Base-by-base conservation (phyloP, 345 rosid species). In the Gossypium sturtianum region DNA sequence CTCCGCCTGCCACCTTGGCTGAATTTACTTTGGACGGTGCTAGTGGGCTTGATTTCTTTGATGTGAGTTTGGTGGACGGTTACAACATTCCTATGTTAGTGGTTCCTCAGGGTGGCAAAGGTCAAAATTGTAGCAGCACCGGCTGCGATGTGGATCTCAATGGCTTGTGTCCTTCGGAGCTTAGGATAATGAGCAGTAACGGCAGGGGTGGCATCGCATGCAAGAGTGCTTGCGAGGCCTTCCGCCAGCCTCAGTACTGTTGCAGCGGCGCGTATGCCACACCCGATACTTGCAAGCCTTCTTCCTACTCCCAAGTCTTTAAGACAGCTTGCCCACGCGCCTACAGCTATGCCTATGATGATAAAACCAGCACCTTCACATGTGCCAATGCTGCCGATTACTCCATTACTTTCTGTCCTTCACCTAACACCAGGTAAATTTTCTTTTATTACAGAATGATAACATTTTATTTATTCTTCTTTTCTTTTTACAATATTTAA, bases 261-360 rank as follows among this genome's bases (percentile, higher is more conserved):
- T 95, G 99, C 72, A 90, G 80, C 76, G 99, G 97, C n/a, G 96
- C 82, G 51, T 86, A 63, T 19, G 78, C 77, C 0, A 83, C 93
- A 6, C 98, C 98, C 9, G 91, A 86, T 48, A 84, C 86, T 19
- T 95, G 99, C 81, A 84, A 85, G 76, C 97, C 99, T 4, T 86
- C 97, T 8, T 71, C 86, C 3, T 93, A 91, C 75, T 89, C 99
- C 13, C 71, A 72, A 82, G 72, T 79, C 2, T 95, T 95, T 74
- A 95, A 93, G 83, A 86, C 25, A 62, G 94, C 92, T 8, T 95
- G 99, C 27, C 99, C 98, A 34, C 83, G 73, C 70, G 99, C 98
- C 15, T 95, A 93, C 84, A 95, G 99, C 89, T 95, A 95, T 63
- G 99, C 99, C 5, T 95, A 93, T 69, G 99, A 95, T 77, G 99